Evolutionary conservation across 2,329 filamentous ascomycete genomes (phyloP).

Genomic region (Clonostachys chloroleuca): DNA sequence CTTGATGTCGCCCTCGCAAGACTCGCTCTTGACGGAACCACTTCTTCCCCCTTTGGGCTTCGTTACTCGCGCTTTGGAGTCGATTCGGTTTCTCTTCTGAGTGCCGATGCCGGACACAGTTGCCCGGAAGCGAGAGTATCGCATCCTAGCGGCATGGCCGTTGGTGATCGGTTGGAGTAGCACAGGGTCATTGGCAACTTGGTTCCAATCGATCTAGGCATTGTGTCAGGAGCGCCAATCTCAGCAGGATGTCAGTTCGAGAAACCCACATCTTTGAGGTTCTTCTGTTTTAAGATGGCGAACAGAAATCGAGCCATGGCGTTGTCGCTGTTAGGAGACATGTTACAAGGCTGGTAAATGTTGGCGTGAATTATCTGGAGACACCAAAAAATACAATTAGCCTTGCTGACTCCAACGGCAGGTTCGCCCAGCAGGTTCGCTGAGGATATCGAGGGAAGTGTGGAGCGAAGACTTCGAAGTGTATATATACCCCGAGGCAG

Average conservation of each 20-base stretch:
- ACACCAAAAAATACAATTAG: too few relatives aligned
- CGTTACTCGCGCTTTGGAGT: slow-evolving; percentile 35
- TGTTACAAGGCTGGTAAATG: slow-evolving; percentile 16
- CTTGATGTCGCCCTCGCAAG: slow-evolving; percentile 23
- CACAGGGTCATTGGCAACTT: slow-evolving; percentile 49
- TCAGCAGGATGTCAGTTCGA: neutral
- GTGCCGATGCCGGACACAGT: slow-evolving; percentile 39
- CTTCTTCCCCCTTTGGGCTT: slow-evolving; percentile 39
- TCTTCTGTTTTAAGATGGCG: slow-evolving; percentile 56
- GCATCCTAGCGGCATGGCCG: slow-evolving; percentile 57
- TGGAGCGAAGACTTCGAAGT: too few relatives aligned
- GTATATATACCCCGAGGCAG: too few relatives aligned
- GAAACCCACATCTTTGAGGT: slow-evolving; percentile 53
- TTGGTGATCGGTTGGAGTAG: slow-evolving; percentile 51
- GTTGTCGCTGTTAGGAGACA: slow-evolving; percentile 52
- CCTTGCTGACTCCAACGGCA: too few relatives aligned
- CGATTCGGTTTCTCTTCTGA: slow-evolving; percentile 32
- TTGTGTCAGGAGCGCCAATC: slow-evolving; percentile 7
- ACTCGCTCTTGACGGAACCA: slow-evolving; percentile 33
- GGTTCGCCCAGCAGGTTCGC: too few relatives aligned
- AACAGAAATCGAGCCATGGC: slow-evolving; percentile 54
- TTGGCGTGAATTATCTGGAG: neutral
- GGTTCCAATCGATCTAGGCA: slow-evolving; percentile 54
- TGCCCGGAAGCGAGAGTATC: slow-evolving; percentile 47
- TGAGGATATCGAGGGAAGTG: too few relatives aligned